Conservation (phyloP, 2,329 filamentous ascomycete species). For the Neofusicoccum laricinum region DNA sequence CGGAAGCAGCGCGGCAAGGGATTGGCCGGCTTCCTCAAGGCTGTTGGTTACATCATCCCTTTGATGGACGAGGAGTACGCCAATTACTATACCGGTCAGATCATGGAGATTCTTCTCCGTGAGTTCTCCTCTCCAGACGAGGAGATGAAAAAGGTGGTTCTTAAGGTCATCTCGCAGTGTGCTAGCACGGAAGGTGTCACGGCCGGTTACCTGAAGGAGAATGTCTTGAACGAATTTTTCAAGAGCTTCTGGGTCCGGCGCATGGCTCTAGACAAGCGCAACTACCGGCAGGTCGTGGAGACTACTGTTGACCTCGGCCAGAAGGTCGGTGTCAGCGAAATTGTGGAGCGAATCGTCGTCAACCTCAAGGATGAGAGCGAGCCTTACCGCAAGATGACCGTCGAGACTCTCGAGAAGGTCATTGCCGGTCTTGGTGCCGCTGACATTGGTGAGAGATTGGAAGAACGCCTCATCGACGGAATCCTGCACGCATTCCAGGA, state of each 20-base stretch:
- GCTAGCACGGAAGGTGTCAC: conserved; percentile 93
- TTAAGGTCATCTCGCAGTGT: conserved; percentile 96
- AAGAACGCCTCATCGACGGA: conserved; percentile 92
- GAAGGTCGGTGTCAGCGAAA: conserved; percentile 96
- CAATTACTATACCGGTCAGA: conserved; percentile 97
- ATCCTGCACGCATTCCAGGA: conserved; percentile 97
- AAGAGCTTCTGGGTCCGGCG: conserved; percentile 97
- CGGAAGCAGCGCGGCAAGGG: conserved; percentile 96
- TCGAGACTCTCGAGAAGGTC: conserved; percentile 96
- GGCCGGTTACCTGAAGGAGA: conserved; percentile 89
- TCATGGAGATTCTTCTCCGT: conserved; percentile 95
- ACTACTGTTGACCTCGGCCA: conserved; percentile 96
- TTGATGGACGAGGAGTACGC: conserved; percentile 99
- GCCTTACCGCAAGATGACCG: conserved; percentile 97
- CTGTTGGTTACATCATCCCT: conserved; percentile 96
- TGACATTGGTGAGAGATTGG: conserved; percentile 86
- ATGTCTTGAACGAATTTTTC: conserved; percentile 94
- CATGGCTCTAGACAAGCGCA: conserved; percentile 96
- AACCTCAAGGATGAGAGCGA: conserved; percentile 99
- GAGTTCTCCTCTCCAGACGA: conserved; percentile 97
- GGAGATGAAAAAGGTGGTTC: conserved; percentile 99
- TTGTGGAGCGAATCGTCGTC: conserved; percentile 85
- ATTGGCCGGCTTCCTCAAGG: conserved; percentile 92
- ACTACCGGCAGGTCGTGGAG: conserved; percentile 96
- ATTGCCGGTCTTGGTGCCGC: conserved; percentile 90